Base-by-base conservation (phyloP, 179 eudicot genomes). In the Nepenthes alata region DNA sequence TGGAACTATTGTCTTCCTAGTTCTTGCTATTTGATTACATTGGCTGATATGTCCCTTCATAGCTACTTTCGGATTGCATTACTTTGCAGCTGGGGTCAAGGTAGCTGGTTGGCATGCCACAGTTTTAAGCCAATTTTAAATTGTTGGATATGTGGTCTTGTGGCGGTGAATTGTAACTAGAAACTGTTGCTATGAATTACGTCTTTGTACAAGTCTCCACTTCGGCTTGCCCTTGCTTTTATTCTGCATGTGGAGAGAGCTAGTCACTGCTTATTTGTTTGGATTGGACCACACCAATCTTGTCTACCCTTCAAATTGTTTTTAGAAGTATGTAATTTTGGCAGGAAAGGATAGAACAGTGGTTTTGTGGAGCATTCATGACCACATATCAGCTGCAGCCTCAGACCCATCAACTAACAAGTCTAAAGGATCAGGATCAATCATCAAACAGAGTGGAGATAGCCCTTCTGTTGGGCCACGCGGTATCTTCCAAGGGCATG, bases 311-410 rank as follows among this genome's bases (percentile, higher is more conserved):
- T 25, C 6, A 36, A 2, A 25, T 25, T 64, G 10, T n/a, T 25
- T 48, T 62, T 47, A 25, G 25, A 25, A 25, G 25, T 25, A 25
- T 25, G 25, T 25, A 25, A 9, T 64, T 55, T 38, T 64, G 65
- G 61, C 81, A 94, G 99, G 99, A 67, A 90, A 90, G 79, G 97
- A 94, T 69, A 90, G 72, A 57, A 80, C 83, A 7, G 97, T 90
- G 64, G 95, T 94, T 61, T 68, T 94, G 72, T 94, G 99, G 99
- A 85, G 96, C 79, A 94, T 94, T 70, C 95, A 90, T n/a, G 99
- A 94, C 71, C 97, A 94, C 61, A 75, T 94, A 58, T 85, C 97
- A 34, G 68, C 86, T 34, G 65, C 84, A 68, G 83, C 96, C 55
- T 70, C 82, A 60, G 91, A 90, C 62, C 78, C 82, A 38, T 83